A percentile compares a stretch with the other conserved stretches of the same genome.
phyloP scores from a whole-genome alignment of 2,329 filamentous ascomycete species.

The Atkinsonella hypoxylon region DNA sequence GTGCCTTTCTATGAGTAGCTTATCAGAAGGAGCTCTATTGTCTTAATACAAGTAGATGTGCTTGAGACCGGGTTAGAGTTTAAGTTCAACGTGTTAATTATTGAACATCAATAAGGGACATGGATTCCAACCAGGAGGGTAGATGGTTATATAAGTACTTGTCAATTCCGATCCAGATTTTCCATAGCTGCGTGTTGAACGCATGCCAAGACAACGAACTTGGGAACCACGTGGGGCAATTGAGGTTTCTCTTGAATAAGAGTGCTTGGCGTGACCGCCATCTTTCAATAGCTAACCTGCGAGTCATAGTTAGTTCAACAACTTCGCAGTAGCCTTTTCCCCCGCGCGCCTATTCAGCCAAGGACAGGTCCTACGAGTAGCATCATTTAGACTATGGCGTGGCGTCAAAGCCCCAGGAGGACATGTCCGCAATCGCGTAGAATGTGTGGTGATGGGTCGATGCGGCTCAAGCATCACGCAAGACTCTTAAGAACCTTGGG shows the following conservation, averaged over 20 bases:
- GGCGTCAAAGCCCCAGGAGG: neutral
- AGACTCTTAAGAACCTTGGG: conserved; percentile 2
- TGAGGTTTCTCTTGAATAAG: neutral
- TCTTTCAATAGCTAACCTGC: neutral
- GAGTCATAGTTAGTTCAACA: neutral
- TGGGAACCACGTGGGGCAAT: neutral
- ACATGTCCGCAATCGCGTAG: neutral
- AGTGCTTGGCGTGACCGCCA: conserved; percentile 1
- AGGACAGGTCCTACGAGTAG: neutral
- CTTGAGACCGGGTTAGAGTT: neutral
- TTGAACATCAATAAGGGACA: neutral
- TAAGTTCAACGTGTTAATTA: neutral
- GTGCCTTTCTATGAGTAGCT: neutral
- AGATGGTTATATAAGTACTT: conserved; percentile 2
- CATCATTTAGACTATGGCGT: neutral
- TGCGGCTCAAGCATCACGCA: neutral
- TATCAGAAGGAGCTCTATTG: neutral
- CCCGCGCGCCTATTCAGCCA: neutral
- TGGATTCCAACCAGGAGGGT: neutral
- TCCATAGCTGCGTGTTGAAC: neutral
- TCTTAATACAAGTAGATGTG: neutral
- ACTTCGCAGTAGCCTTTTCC: neutral
- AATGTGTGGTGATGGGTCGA: neutral
- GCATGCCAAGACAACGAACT: conserved; percentile 1
- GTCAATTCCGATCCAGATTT: neutral